phyloP scores from a whole-genome alignment of 2,329 filamentous ascomycete species.

The Botrytis aclada region DNA sequence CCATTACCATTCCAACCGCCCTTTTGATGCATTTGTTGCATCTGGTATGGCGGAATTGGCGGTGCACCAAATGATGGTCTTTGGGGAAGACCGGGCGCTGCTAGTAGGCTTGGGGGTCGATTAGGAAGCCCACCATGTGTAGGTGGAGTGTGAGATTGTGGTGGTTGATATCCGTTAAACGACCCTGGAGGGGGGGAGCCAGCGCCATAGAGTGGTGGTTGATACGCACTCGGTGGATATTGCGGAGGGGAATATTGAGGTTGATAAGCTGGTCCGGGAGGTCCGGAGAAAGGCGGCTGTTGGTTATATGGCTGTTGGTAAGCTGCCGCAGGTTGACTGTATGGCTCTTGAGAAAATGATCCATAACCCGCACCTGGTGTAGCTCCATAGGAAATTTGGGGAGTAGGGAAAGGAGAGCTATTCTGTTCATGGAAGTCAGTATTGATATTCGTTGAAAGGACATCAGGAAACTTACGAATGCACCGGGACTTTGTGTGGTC shows the following conservation, averaged over 20 bases:
- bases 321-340: conserved; percentile 40
- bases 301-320: conserved; percentile 43
- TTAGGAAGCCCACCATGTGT: conserved; percentile 43
- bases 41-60: conserved; percentile 47
- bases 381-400: conserved; percentile 32
- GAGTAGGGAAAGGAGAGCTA: conserved; percentile 35
- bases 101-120: conserved; percentile 53
- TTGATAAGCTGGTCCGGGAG: conserved; percentile 36
- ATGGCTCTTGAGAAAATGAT: conserved; percentile 39
- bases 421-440: conserved; percentile 31
- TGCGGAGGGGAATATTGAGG: conserved; percentile 38
- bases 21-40: conserved; percentile 52
- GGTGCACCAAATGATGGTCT: conserved; percentile 54
- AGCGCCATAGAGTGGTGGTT: conserved; percentile 28
- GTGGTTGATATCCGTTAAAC: conserved; percentile 44
- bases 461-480: conserved; percentile 53
- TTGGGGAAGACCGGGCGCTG: conserved; percentile 56
- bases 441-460: neutral
- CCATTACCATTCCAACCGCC: conserved; percentile 39
- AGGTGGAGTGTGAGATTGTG: conserved; percentile 42
- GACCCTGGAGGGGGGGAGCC: conserved; percentile 41
- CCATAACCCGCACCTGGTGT: conserved; percentile 38
- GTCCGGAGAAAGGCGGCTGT: conserved; percentile 39
- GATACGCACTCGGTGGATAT: conserved; percentile 26
- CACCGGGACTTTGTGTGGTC: conserved; percentile 47